Evolutionary conservation across 2,329 filamentous ascomycete species (phyloP).

Genomic region (Penicillium occitanis): DNA sequence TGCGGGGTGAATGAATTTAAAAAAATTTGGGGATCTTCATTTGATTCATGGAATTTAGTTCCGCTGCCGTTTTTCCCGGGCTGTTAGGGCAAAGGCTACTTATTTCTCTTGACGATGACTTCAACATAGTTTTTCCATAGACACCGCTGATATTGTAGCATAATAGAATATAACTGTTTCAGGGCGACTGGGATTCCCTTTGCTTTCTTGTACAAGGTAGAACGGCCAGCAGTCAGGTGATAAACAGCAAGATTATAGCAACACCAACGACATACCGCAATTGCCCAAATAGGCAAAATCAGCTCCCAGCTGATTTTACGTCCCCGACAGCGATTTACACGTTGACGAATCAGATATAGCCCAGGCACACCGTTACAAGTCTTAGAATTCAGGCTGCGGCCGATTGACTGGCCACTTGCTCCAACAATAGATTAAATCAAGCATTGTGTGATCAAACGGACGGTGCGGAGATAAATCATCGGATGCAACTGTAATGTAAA

Average conservation of each 20-base stretch:
- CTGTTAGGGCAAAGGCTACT: not conserved
- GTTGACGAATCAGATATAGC: not conserved
- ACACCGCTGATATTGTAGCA: not conserved
- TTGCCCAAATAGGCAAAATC: not conserved
- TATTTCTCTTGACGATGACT: not conserved
- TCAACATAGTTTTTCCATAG: not conserved
- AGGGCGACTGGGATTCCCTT: not conserved
- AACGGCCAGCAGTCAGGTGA: not conserved
- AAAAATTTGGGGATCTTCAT: not conserved
- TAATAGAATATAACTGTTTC: not conserved
- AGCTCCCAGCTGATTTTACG: not conserved
- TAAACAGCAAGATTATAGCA: not conserved
- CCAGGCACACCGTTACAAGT: not conserved
- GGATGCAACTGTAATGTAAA: not conserved
- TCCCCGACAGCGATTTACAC: not conserved
- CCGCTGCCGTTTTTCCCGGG: not conserved
- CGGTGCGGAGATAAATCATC: not conserved
- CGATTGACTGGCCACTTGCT: not conserved
- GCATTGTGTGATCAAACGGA: not conserved
- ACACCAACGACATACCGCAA: not conserved
- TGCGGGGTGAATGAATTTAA: not conserved
- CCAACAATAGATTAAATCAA: not conserved
- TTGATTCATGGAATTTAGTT: not conserved
- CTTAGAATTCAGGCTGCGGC: not conserved
- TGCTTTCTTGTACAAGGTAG: not conserved